Base-by-base conservation (phyloP, 1,284 basidiomycete genomes). In the Heterobasidion parviporum region DNA sequence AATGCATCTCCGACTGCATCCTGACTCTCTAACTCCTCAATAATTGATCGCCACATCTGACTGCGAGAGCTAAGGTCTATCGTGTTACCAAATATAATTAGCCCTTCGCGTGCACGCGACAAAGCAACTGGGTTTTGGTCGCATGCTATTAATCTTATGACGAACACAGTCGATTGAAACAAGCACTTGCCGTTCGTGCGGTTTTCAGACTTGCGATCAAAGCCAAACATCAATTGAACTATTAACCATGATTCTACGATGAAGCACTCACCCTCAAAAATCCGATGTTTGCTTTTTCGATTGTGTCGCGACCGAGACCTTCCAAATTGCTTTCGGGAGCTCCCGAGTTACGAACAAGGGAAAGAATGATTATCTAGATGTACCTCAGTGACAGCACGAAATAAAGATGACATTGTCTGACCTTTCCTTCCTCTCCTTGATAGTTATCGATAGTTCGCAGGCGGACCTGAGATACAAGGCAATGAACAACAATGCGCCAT, bases 381-480 rank as follows among this genome's bases (percentile, higher is more conserved):
- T 14, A 14, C 41, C 41, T 44, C 12, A 16, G 12, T 44, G 41
- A 44, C 16, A 6, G 41, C 41, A 16, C 4, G 41, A 16, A 26
- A 26, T 26, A 5, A 26, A 26, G 26, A 26, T 26, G 26, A 26
- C 26, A 4, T 26, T 16, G 12, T 14, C 41, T 44, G 1, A 44
- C 41, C 41, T 44, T 78, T 0, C 77, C 83, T 69, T 86, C 85
- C 60, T 87, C 81, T 8, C 86, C 87, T 65, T 91, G 88, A 62
- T 81, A 90, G 58, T 85, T 89, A 61, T 90, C 87, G 1, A 90
- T 77, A 1, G 87, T 89, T n/a, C 85, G 77, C 8, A 89, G 68
- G 14, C 77, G 77, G 34, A 88, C 79, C 83, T 88, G 47, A 5
- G 16, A 12, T 15, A 4, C 12, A 3, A 26, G 26, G 45, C 54